phyloP scores from a whole-genome alignment of 2,329 filamentous ascomycete genomes.

The Aaosphaeria arxii region DNA sequence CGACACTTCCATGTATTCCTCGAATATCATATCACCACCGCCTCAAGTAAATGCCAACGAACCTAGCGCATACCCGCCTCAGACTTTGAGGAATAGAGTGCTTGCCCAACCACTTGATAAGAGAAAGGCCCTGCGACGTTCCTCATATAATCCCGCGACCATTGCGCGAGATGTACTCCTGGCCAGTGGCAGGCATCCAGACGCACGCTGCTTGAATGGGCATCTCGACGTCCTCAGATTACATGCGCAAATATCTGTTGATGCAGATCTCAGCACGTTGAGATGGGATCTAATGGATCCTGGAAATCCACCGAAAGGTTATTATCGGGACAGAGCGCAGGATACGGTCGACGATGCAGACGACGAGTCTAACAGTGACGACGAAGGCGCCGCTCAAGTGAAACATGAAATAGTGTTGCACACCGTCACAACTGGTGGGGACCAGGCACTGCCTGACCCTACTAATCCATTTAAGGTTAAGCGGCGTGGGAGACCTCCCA shows the following conservation, averaged over 20 bases:
- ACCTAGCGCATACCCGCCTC: not conserved
- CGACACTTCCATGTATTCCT: not conserved
- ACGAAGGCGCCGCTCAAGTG: slow-evolving; percentile 15
- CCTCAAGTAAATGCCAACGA: not conserved
- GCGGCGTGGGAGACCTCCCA: slow-evolving; percentile 35
- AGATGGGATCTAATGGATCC: slow-evolving; percentile 63
- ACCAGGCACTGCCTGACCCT: slow-evolving; percentile 23
- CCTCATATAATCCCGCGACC: slow-evolving; percentile 58
- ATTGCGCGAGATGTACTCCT: slow-evolving; percentile 64
- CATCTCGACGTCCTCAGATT: slow-evolving; percentile 54
- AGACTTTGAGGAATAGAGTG: slow-evolving; percentile 12
- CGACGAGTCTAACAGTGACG: slow-evolving; percentile 33
- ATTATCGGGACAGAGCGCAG: slow-evolving; percentile 24
- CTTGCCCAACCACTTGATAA: slow-evolving; percentile 48
- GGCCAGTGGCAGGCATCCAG: slow-evolving; percentile 60
- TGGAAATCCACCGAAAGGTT: slow-evolving; percentile 43
- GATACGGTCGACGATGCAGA: slow-evolving; percentile 30
- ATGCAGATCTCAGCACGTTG: slow-evolving; percentile 56
- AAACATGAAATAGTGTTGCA: slow-evolving; percentile 1
- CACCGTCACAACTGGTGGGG: slow-evolving; percentile 3
- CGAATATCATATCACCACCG: not conserved
- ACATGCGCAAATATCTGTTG: slow-evolving; percentile 38
- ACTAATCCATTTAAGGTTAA: slow-evolving; percentile 32
- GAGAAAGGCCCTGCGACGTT: slow-evolving; percentile 47
- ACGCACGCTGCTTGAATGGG: slow-evolving; percentile 56